Conservation (phyloP, 768 basidiomycete genomes). For the Neoboletus magnificus region DNA sequence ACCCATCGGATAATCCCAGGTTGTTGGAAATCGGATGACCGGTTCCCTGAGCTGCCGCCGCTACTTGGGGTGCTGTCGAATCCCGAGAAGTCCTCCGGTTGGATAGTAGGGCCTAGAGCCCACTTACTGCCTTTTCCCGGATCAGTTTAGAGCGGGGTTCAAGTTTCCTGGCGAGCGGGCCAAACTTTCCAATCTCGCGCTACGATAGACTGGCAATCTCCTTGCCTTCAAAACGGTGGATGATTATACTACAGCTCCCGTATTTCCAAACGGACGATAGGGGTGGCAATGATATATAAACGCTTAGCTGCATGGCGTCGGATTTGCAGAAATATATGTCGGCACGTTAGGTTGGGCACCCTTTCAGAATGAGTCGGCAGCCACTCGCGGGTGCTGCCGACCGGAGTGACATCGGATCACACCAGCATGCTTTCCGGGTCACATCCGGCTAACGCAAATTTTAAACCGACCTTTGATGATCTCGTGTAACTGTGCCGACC, state of each 20-base stretch:
- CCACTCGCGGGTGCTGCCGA: background rate
- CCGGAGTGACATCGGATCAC: background rate
- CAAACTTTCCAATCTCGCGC: constrained; percentile 12
- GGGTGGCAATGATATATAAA: constrained; percentile 2
- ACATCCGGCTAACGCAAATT: background rate
- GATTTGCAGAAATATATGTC: background rate
- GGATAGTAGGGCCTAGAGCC: background rate
- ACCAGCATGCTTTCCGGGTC: background rate
- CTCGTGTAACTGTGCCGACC: background rate
- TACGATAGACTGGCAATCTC: constrained; percentile 4
- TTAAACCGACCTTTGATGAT: background rate
- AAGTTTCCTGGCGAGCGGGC: background rate
- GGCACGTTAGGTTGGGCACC: too few species aligned
- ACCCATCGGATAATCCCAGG: too few species aligned
- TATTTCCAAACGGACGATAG: constrained; percentile 6
- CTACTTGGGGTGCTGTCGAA: background rate
- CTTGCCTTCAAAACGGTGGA: constrained; percentile 1
- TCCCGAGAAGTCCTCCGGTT: background rate
- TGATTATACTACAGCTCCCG: background rate
- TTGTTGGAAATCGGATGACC: background rate
- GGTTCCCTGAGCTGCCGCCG: background rate
- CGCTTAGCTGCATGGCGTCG: background rate
- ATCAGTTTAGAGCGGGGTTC: constrained; percentile 6
- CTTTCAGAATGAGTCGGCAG: background rate
- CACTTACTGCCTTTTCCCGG: background rate